Evolutionary conservation across 805 yeast genomes (phyloP), one percentile per base, ranked within the genome.

Genomic region (Barnettozyma californica): DNA sequence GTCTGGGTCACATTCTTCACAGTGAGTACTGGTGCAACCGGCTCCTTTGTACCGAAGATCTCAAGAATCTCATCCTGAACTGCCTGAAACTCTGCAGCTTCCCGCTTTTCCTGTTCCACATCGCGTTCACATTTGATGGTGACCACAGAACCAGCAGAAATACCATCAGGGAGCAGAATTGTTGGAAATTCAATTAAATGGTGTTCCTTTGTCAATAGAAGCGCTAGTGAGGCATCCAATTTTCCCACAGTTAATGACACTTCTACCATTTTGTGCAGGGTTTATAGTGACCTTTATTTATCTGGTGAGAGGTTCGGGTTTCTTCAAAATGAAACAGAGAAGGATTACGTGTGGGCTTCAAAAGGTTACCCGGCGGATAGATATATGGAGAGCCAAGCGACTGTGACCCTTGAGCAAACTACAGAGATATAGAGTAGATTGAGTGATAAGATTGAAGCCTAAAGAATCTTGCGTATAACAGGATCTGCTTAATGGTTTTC

Each of bases 101-200:
- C 94, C 50, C 70, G 68, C 35, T 64, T 57, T 62, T 92, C 97
- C 34, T 82, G 77, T 40, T 75, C 79, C 4, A 73, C 59, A 61
- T 91, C 95, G 53, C 87, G 83, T 45, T 85, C 90, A 64, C 97
- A 91, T 50, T 75, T 78, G 65, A 94, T 83, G 58, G 84, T 85
- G 44, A 94, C 88, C 46, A 94, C 85, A 11, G 96, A 87, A 2
- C 99, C 99, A 1, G 98, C 95, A 55, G 79, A 77, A 33, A 91
- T 94, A 36, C 92, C 91, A 57, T 84, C 86, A 9, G 99, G 99
- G 41, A 94, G 71, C 47, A 94, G 72, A 49, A 92, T 81, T 4
- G 98, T 89, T n/a, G 99, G 99, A 60, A 92, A 94, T 62, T 94
- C 99, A 55, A 94, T 91, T 52, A 92, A 75, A 63, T 91, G 96